Evolutionary conservation across 23 red algal genomes (phyloP).

Genomic region (Gracilaria gracilis): DNA sequence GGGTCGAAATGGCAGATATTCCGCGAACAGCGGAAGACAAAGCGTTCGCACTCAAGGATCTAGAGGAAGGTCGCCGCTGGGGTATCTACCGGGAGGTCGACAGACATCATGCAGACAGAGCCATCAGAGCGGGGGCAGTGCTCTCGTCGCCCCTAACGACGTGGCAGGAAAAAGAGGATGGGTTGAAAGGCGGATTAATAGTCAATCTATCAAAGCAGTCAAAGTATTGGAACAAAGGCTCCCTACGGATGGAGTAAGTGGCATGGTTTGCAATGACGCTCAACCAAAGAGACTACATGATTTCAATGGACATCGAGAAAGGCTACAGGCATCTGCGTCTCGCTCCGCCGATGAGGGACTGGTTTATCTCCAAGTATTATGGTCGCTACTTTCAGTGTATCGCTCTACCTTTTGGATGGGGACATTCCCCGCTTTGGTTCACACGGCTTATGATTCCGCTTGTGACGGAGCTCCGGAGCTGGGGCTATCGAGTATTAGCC

Average conservation of each 20-base stretch:
- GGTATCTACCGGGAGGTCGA: constrained; percentile 10
- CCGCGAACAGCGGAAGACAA: background rate
- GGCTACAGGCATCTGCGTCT: constrained; percentile 16
- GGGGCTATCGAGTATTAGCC: background rate
- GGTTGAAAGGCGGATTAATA: background rate
- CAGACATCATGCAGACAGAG: background rate
- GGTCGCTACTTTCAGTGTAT: background rate
- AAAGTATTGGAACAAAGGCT: constrained; percentile 2
- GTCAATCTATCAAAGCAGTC: constrained; percentile 32
- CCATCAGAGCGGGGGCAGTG: background rate
- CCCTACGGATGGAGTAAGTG: constrained; percentile 1
- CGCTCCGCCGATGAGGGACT: constrained; percentile 1
- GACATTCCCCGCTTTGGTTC: constrained; percentile 9
- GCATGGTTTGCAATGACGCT: background rate
- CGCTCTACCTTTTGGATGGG: constrained; percentile 17
- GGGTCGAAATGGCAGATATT: background rate
- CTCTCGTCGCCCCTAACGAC: background rate
- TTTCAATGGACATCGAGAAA: constrained; percentile 19
- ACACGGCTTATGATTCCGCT: constrained; percentile 14
- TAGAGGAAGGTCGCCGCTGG: background rate
- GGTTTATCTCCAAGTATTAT: background rate
- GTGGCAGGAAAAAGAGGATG: constrained; percentile 2
- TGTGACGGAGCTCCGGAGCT: background rate
- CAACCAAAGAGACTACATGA: background rate
- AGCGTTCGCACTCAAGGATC: background rate